Evolutionary conservation across 352 stramenopile species (phyloP), one percentile per base, ranked within the genome.

Genomic region (Phytophthora idaei): DNA sequence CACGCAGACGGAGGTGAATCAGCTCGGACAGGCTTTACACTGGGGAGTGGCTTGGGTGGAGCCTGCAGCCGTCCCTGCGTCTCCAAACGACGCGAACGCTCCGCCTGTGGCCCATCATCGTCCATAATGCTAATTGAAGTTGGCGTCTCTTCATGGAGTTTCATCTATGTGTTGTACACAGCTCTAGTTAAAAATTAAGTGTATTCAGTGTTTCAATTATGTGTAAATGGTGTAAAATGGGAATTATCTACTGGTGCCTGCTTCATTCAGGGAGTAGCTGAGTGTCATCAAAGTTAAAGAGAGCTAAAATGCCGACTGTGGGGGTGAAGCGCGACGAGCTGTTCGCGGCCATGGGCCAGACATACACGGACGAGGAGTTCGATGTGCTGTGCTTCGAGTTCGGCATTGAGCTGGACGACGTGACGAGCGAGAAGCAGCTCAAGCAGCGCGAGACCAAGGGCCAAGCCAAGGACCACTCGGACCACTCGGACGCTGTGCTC

Each of bases 361-460:
- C 78, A 48, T 99, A 98, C 89, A 99, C 97, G 51, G 95, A 97
- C 74, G 90, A 99, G 59, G 97, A 99, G 75, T 99, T 99, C 80
- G 97, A 99, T 71, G 90, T 99, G 64, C 87, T 99, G 17, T 99
- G 97, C 83, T 99, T 99, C 78, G 97, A 99, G 85, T 99, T 99
- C 73, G 98, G 98, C 57, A 98, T 99, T 62, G 98, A 99, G 75
- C 80, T 99, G 61, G 89, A 96, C 70, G 87, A 96, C 67, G 89
- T 97, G 56, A 96, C 89, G 72, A 94, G 82, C 70, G 87, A 94
- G 66, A 88, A 87, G 52, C 81, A 92, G 75, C 87, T 96, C 66
- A 94, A 93, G 69, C 77, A 94, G 73, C 83, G 88, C 61, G 89
- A 95, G 71, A 51, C 47, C 1, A 82, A 93, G 76, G 83, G 81